phyloP scores from a whole-genome alignment of 345 rosid species.

The Linum tenue region DNA sequence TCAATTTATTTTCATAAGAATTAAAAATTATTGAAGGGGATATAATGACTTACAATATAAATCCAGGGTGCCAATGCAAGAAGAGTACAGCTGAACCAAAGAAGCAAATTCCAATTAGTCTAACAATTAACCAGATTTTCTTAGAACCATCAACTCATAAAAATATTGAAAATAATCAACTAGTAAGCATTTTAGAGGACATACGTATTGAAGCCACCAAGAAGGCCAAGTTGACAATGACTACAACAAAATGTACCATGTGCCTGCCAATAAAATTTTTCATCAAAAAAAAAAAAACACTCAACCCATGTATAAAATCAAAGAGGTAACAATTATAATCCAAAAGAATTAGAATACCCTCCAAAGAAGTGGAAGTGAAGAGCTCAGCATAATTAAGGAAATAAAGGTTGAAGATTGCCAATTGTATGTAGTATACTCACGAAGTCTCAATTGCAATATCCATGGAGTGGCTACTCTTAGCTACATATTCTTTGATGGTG shows the following conservation, averaged over 20 bases:
- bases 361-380: too few species aligned
- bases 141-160: background rate
- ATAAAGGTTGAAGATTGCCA: background rate
- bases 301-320: too few species aligned
- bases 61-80: conserved; percentile 59
- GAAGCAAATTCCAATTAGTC: conserved; percentile 11
- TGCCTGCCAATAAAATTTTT: conserved; percentile 23
- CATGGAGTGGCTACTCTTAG: conserved; percentile 27
- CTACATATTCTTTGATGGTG: conserved; percentile 31
- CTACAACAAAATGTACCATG: conserved; percentile 32
- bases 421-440: conserved; percentile 24
- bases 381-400: background rate
- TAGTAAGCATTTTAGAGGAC: background rate
- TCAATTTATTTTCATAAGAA: too few species aligned
- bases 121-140: conserved; percentile 1
- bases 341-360: too few species aligned
- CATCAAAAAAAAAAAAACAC: background rate
- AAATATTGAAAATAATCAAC: too few species aligned
- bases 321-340: background rate
- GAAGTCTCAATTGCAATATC: conserved; percentile 35
- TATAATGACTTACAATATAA: conserved; percentile 38
- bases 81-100: conserved; percentile 39
- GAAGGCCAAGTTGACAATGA: conserved; percentile 34
- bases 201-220: conserved; percentile 49
- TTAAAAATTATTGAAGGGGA: background rate